A percentile compares a stretch with the other conserved stretches of the same genome.
These are phyloP conservation scores for Xerophyta viscosa DNA, from an alignment of 106 monocot species.

Conservation along the genomic window DNA sequence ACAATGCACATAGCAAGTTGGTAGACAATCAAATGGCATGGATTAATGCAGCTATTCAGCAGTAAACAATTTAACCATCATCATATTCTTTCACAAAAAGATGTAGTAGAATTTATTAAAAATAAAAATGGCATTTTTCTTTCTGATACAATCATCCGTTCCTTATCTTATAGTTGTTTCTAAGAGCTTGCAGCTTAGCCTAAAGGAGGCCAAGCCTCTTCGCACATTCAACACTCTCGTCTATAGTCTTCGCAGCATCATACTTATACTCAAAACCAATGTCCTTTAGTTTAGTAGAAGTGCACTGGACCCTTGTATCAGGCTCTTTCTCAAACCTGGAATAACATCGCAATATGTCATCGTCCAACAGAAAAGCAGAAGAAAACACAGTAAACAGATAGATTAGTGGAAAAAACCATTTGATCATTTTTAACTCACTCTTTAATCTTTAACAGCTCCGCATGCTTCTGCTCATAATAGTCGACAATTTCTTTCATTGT, in stretches of 20 bases:
- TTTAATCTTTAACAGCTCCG: conserved; percentile 10
- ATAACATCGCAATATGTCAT: neutral
- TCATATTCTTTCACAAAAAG: too few species aligned
- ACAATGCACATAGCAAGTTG: too few species aligned
- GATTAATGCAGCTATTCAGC: too few species aligned
- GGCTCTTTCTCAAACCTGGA: conserved; percentile 22
- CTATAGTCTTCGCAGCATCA: conserved; percentile 14
- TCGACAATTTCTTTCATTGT: conserved; percentile 16
- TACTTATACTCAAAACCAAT: conserved; percentile 24
- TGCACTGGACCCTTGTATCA: conserved; percentile 5
- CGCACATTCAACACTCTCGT: conserved; percentile 17
- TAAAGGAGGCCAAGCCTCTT: conserved; percentile 12
- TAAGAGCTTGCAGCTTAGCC: too few species aligned
- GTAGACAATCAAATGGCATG: too few species aligned
- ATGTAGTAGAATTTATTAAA: too few species aligned
- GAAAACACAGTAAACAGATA: too few species aligned
- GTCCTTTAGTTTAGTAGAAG: conserved; percentile 20
- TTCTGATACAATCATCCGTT: too few species aligned
- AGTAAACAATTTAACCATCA: too few species aligned
- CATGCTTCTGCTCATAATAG: conserved; percentile 15
- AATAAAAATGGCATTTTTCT: too few species aligned
- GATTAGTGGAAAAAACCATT: too few species aligned
- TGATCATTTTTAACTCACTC: conserved; percentile 30
- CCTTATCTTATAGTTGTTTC: too few species aligned
- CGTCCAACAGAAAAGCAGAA: neutral